Evolutionary conservation across 2,329 filamentous ascomycete species (phyloP).

Genomic region (Pseudogymnoascus pannorum): DNA sequence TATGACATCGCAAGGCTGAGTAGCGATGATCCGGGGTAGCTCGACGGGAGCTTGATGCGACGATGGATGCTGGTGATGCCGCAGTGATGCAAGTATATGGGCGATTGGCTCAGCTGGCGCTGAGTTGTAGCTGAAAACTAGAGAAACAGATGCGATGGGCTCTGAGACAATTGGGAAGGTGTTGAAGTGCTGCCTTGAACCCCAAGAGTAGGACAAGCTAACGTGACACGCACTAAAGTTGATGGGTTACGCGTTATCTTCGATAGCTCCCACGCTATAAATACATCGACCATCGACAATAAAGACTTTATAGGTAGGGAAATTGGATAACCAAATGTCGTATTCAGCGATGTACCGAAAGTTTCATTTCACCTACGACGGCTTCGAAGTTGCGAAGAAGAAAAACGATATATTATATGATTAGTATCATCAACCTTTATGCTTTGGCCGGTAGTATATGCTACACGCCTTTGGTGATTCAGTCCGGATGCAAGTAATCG

Average conservation of each 20-base stretch:
- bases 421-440: not conserved
- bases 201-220: not conserved
- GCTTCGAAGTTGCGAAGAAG: not conserved
- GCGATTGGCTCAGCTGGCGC: not conserved
- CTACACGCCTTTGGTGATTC: not conserved
- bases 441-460: not conserved
- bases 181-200: not conserved
- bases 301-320: not conserved
- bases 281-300: not conserved
- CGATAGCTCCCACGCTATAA: not conserved
- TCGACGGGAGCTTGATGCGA: not conserved
- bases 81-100: not conserved
- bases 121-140: not conserved
- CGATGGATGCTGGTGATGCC: not conserved
- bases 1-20: constrained; percentile 8
- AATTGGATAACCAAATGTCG: not conserved
- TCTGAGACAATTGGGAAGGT: not conserved
- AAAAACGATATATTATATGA: not conserved
- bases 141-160: not conserved
- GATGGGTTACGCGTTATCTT: not conserved
- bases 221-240: not conserved
- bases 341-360: not conserved
- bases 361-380: not conserved
- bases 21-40: not conserved
- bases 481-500: not conserved